These are phyloP conservation scores for Eucalyptus regnans DNA, from an alignment of 345 rosid genomes.

Conservation along the genomic window DNA sequence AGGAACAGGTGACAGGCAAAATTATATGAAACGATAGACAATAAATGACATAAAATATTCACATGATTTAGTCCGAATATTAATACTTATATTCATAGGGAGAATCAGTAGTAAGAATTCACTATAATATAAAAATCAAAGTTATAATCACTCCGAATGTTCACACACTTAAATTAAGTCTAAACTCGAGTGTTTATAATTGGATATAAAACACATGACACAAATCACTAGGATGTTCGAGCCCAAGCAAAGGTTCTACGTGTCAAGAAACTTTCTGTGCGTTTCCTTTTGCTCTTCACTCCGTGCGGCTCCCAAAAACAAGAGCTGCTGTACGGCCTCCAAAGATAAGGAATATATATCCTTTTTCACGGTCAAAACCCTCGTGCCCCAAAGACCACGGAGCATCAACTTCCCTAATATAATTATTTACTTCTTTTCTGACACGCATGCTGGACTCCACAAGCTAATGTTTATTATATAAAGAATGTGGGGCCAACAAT, in stretches of 20 bases:
- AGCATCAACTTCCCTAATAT: not conserved
- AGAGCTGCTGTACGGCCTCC: not conserved
- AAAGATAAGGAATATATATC: not conserved
- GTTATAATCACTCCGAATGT: accelerated
- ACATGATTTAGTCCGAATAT: accelerated
- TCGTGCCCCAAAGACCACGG: not conserved
- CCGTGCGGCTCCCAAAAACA: not conserved
- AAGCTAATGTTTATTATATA: not conserved
- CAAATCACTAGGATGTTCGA: not conserved
- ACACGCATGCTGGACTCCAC: not conserved
- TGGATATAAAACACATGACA: no score
- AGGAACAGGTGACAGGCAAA: not conserved
- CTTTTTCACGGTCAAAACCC: not conserved
- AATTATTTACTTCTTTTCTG: not conserved
- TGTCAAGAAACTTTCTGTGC: not conserved
- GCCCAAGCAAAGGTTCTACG: not conserved
- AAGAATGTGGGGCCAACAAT: not conserved
- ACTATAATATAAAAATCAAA: no score
- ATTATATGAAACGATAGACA: accelerated
- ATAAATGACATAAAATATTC: no score
- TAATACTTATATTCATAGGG: no score
- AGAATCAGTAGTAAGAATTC: accelerated
- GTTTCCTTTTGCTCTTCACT: not conserved
- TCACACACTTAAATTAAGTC: not conserved
- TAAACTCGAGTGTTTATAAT: no score